These are phyloP conservation scores for Backusella macrospora DNA, from an alignment of 192 early-diverging fungal genomes.

Conservation along the genomic window DNA sequence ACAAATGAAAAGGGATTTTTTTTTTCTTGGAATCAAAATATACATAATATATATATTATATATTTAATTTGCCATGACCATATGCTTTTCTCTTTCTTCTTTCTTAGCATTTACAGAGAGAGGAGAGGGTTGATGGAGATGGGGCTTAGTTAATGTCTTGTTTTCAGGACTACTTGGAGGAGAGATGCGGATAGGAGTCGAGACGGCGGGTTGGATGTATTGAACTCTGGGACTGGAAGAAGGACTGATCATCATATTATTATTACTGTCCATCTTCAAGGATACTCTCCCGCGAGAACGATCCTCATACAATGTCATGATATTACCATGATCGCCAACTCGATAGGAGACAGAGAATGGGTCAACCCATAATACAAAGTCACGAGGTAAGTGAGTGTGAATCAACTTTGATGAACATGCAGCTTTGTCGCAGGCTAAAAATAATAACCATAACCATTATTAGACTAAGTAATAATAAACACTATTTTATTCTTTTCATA, in stretches of 20 bases:
- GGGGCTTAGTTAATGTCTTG: constrained; percentile 3
- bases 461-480: constrained; percentile 1
- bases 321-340: constrained; percentile 70
- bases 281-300: constrained; percentile 41
- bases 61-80: constrained; percentile 17
- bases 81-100: constrained; percentile 22
- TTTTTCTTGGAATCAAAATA: no score
- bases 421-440: constrained; percentile 54
- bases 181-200: constrained; percentile 38
- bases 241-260: constrained; percentile 11
- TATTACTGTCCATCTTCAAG: not conserved
- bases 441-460: constrained; percentile 8
- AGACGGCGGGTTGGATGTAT: constrained; percentile 8
- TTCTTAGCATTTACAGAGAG: constrained; percentile 29
- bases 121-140: constrained; percentile 17
- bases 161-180: constrained; percentile 33
- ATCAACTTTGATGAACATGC: constrained; percentile 49
- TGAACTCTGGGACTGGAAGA: constrained; percentile 8
- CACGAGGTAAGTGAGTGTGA: constrained; percentile 61
- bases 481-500: constrained; percentile 22
- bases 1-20: not conserved
- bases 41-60: not conserved
- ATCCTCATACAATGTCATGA: constrained; percentile 69
- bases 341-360: constrained; percentile 73
- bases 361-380: constrained; percentile 75